phyloP scores from a whole-genome alignment of 345 rosid genomes.

The Citrus maxima region DNA sequence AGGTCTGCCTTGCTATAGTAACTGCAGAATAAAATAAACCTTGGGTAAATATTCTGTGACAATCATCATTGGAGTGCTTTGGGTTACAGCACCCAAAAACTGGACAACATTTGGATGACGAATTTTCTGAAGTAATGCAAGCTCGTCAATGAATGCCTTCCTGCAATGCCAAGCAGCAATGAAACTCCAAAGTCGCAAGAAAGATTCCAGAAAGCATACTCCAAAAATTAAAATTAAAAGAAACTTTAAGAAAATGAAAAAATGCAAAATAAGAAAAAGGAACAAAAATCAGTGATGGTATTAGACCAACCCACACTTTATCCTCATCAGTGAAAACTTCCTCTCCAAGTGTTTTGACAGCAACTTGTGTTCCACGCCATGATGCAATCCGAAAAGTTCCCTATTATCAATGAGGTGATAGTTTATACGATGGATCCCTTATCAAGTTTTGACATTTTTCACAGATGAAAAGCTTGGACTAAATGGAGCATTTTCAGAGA shows the following conservation, averaged over 20 bases:
- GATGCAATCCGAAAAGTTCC: constrained; percentile 77
- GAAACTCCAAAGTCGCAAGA: constrained; percentile 10
- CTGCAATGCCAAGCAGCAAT: constrained; percentile 34
- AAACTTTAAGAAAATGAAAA: neutral
- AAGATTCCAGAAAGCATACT: neutral
- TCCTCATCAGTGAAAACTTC: constrained; percentile 64
- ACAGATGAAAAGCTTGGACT: neutral
- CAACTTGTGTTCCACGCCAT: constrained; percentile 86
- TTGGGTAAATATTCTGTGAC: constrained; percentile 74
- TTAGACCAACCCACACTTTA: constrained; percentile 64
- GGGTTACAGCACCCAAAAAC: constrained; percentile 87
- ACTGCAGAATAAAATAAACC: constrained; percentile 29
- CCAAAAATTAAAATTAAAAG: neutral
- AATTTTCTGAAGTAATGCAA: constrained; percentile 74
- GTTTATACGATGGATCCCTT: neutral
- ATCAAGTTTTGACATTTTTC: neutral
- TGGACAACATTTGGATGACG: constrained; percentile 90
- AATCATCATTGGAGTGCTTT: constrained; percentile 85
- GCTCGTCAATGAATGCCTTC: constrained; percentile 80
- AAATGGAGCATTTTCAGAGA: neutral
- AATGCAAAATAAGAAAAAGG: neutral
- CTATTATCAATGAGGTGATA: constrained; percentile 21
- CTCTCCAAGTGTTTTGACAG: constrained; percentile 77
- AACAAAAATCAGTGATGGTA: neutral
- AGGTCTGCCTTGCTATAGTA: neutral